Conservation (phyloP, 2,329 filamentous ascomycete species). For the Mycosphaerella sp. region DNA sequence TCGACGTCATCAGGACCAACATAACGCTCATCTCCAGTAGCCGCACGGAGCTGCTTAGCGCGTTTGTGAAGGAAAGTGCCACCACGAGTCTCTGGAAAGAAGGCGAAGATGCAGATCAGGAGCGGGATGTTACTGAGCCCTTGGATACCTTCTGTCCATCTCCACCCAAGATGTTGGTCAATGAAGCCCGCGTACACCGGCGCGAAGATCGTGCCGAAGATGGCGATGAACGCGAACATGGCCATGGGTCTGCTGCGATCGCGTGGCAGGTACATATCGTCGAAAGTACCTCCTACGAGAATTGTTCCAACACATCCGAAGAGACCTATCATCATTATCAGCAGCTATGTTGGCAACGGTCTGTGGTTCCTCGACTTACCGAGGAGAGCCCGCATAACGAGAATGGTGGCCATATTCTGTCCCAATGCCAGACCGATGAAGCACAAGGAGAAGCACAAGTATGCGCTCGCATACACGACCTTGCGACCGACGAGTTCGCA, state of each 20-base stretch:
- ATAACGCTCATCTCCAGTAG: conserved; percentile 47
- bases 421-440: conserved; percentile 47
- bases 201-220: conserved; percentile 48
- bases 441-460: conserved; percentile 43
- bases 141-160: conserved; percentile 52
- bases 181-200: conserved; percentile 52
- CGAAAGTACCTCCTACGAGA: conserved; percentile 47
- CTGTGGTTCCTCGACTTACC: conserved; percentile 16
- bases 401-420: conserved; percentile 45
- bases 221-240: conserved; percentile 46
- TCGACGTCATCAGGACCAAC: conserved; percentile 48
- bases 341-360: not conserved
- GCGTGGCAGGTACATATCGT: conserved; percentile 45
- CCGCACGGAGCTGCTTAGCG: conserved; percentile 44
- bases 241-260: conserved; percentile 45
- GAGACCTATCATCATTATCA: conserved; percentile 29
- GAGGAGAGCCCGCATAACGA: conserved; percentile 44
- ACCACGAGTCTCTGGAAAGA: conserved; percentile 45
- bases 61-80: conserved; percentile 45
- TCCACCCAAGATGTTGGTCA: conserved; percentile 48
- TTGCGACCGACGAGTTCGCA: conserved; percentile 47
- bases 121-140: conserved; percentile 49
- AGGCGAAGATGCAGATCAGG: conserved; percentile 40
- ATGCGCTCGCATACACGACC: conserved; percentile 44
- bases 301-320: conserved; percentile 49